These are phyloP conservation scores for Penicillium angulare DNA, from an alignment of 495 filamentous ascomycete genomes.

Conservation along the genomic window DNA sequence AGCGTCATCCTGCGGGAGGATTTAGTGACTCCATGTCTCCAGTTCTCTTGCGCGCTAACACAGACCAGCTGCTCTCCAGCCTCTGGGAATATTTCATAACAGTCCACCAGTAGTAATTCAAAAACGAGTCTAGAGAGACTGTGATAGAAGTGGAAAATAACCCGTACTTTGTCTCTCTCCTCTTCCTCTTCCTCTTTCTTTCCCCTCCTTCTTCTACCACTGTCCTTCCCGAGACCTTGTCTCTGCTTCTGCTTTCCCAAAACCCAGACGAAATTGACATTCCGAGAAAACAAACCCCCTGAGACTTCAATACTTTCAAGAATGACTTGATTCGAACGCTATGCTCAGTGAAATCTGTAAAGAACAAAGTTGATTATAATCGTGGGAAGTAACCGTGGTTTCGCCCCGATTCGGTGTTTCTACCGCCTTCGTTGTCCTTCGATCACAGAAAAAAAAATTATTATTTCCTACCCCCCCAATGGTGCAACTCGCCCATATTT, in stretches of 20 bases:
- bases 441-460: constrained; percentile 34
- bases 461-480: constrained; percentile 23
- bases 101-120: constrained; percentile 20
- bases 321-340: not conserved
- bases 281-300: not conserved
- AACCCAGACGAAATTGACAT: not conserved
- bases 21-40: constrained; percentile 20
- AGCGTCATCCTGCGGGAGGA: constrained; percentile 10
- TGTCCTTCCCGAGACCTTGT: not conserved
- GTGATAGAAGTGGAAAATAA: constrained; percentile 5
- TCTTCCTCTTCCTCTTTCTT: not conserved
- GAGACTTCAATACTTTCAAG: not conserved
- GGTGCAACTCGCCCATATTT: constrained; percentile 39
- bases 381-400: not conserved
- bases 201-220: not conserved
- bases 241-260: not conserved
- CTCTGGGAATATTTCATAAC: constrained; percentile 18
- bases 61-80: constrained; percentile 36
- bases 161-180: not conserved
- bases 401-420: constrained; percentile 23
- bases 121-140: constrained; percentile 5
- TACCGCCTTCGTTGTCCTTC: constrained; percentile 51
- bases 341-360: not conserved
- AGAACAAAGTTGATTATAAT: not conserved
- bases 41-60: constrained; percentile 34